Evolutionary conservation across 495 filamentous ascomycete species (phyloP), one percentile per base, ranked within the genome.

Genomic region (Sporormia fimetaria): DNA sequence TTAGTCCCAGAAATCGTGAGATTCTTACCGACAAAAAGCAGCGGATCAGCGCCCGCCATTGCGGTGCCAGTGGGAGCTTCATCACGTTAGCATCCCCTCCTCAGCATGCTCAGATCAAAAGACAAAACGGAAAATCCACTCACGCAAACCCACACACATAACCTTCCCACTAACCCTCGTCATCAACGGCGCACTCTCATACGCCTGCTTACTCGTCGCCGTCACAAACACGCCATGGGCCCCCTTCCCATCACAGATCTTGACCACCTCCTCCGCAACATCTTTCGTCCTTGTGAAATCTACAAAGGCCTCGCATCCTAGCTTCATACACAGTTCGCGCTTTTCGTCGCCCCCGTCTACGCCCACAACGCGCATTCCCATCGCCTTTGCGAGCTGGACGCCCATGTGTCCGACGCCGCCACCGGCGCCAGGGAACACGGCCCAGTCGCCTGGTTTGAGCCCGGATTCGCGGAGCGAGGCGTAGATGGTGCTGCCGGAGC

Each of bases 331-430:
- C 3, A 73, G 49, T 8, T 54, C 49, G 24, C 56, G 54, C 45
- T 72, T 73, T 0, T 50, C 49, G 1, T 42, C 52, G 0, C 68
- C 69, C 0, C 56, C 62, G 34, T 73, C 69, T 5, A 72, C 59
- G 7, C 67, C 70, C n/a, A 74, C 64, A 0, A 67, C 65, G 4
- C 67, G 59, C 59, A 72, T 64, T 0, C 69, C 70, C 66, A 74
- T 71, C 2, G 66, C 68, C 18, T 60, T 61, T 3, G 60, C 60
- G 2, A 63, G 35, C 57, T 61, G 58, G 32, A 61, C 57, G 3
- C 60, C 58, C 38, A 61, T 59, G 23, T 58, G 57, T 3, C 60
- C 60, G 3, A 63, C 60, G 15, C 60, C 60, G 20, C 60, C 60
- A 6, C 60, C 60, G 4, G 60, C 63, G 15, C 63, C 63, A 9